These are phyloP conservation scores for Tetradesmus lagerheimii DNA, from an alignment of 139 green algal species.

Conservation along the genomic window DNA sequence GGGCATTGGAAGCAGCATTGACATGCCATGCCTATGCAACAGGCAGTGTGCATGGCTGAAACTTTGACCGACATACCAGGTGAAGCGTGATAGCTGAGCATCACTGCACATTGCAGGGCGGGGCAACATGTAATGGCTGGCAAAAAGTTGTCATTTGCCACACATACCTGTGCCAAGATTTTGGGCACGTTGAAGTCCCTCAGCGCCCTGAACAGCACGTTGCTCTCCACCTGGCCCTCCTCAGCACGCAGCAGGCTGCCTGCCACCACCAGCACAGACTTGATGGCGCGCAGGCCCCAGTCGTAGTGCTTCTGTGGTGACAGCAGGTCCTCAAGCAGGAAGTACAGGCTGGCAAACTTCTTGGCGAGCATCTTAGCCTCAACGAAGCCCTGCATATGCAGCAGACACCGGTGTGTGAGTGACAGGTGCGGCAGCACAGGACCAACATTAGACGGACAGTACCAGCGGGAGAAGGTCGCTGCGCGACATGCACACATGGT, in stretches of 20 bases:
- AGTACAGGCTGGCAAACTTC: constrained; percentile 89
- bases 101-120: too few relatives aligned
- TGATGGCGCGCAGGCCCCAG: constrained; percentile 89
- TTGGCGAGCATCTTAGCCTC: constrained; percentile 87
- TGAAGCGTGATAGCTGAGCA: too few relatives aligned
- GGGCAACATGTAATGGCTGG: too few relatives aligned
- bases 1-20: background rate
- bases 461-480: background rate
- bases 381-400: constrained; percentile 75
- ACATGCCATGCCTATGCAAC: background rate
- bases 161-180: constrained; percentile 68
- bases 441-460: too few relatives aligned
- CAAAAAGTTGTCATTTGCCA: too few relatives aligned
- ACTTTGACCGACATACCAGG: too few relatives aligned
- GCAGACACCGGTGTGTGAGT: background rate
- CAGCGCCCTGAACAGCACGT: constrained; percentile 89
- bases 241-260: constrained; percentile 82
- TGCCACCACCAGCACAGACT: constrained; percentile 87
- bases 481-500: background rate
- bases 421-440: too few relatives aligned
- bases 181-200: constrained; percentile 92
- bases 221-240: constrained; percentile 85
- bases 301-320: constrained; percentile 91
- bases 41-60: background rate
- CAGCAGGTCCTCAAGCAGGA: constrained; percentile 88